Conservation (phyloP, 1,284 basidiomycete species). For the Moniliophthora roreri region DNA sequence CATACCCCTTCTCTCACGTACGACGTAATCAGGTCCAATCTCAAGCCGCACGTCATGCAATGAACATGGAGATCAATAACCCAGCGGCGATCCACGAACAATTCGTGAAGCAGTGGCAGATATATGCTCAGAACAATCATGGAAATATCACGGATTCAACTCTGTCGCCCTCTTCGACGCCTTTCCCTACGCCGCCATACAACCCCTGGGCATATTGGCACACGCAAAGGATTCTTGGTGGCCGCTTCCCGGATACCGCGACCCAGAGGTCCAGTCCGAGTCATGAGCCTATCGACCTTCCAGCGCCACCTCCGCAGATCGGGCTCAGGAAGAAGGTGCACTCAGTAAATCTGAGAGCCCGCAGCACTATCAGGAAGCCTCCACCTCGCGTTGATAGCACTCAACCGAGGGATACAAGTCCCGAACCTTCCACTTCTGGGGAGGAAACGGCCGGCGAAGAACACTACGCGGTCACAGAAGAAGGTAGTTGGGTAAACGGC, state of each 20-base stretch:
- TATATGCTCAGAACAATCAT: slow-evolving; percentile 70
- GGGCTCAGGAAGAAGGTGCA: slow-evolving; percentile 32
- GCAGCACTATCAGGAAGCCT: slow-evolving; percentile 40
- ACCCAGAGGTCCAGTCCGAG: slow-evolving; percentile 75
- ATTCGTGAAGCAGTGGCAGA: slow-evolving; percentile 69
- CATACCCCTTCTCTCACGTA: slow-evolving; percentile 72
- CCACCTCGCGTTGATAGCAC: slow-evolving; percentile 79
- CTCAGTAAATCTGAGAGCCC: slow-evolving; percentile 11
- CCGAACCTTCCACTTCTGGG: slow-evolving; percentile 58
- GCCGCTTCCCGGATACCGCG: slow-evolving; percentile 34
- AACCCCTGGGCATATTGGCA: slow-evolving; percentile 70
- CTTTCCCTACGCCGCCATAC: slow-evolving; percentile 52
- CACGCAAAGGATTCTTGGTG: slow-evolving; percentile 44
- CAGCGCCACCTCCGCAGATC: slow-evolving; percentile 40
- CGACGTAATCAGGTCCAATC: slow-evolving; percentile 47
- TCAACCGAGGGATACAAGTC: slow-evolving; percentile 76
- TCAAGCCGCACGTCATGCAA: slow-evolving; percentile 36
- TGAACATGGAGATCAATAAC: slow-evolving; percentile 49
- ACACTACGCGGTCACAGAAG: slow-evolving; percentile 33
- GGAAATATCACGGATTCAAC: slow-evolving; percentile 66
- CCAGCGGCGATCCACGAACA: slow-evolving; percentile 61
- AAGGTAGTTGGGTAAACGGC: slow-evolving; percentile 36
- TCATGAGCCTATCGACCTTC: slow-evolving; percentile 64
- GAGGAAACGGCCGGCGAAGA: slow-evolving; percentile 60
- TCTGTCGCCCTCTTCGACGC: slow-evolving; percentile 69